phyloP scores from a whole-genome alignment of 805 yeast species.

The Cyberlindnera amylophila region DNA sequence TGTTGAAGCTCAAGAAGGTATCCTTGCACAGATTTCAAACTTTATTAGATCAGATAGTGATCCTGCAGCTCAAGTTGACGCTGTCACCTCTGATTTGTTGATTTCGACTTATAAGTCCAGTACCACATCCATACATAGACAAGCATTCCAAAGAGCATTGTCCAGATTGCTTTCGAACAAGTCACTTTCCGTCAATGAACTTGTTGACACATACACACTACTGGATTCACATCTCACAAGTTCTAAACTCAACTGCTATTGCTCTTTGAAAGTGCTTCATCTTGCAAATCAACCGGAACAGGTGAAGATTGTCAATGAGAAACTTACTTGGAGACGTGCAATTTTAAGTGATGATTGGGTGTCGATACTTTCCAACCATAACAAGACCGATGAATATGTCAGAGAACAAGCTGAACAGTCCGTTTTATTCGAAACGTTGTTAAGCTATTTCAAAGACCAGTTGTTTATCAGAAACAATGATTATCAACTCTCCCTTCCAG shows the following conservation, averaged over 20 bases:
- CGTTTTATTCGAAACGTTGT: slow-evolving; percentile 43
- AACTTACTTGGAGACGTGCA: slow-evolving; percentile 57
- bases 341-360: slow-evolving; percentile 52
- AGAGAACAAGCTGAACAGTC: slow-evolving; percentile 40
- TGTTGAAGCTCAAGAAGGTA: slow-evolving; percentile 46
- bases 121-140: slow-evolving; percentile 17
- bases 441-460: slow-evolving; percentile 32
- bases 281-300: slow-evolving; percentile 27
- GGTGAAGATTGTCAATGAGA: slow-evolving; percentile 33
- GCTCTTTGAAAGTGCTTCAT: slow-evolving; percentile 51
- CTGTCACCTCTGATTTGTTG: slow-evolving; percentile 25
- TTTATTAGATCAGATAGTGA: slow-evolving; percentile 30
- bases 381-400: slow-evolving; percentile 39
- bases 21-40: slow-evolving; percentile 29
- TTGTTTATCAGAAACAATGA: slow-evolving; percentile 27
- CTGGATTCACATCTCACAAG: slow-evolving; percentile 33
- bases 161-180: slow-evolving; percentile 34
- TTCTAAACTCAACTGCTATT: slow-evolving; percentile 31
- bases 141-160: slow-evolving; percentile 25
- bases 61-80: slow-evolving; percentile 24
- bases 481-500: slow-evolving; percentile 30
- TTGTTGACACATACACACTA: slow-evolving; percentile 50
- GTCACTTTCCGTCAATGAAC: slow-evolving; percentile 39
- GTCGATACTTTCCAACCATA: slow-evolving; percentile 32
- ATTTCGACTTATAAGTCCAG: slow-evolving; percentile 20